Percentiles rank a stretch among this genome's conserved stretches.
Conservation (phyloP, 2,329 filamentous ascomycete species). For the Hymenoscyphus linearis region DNA sequence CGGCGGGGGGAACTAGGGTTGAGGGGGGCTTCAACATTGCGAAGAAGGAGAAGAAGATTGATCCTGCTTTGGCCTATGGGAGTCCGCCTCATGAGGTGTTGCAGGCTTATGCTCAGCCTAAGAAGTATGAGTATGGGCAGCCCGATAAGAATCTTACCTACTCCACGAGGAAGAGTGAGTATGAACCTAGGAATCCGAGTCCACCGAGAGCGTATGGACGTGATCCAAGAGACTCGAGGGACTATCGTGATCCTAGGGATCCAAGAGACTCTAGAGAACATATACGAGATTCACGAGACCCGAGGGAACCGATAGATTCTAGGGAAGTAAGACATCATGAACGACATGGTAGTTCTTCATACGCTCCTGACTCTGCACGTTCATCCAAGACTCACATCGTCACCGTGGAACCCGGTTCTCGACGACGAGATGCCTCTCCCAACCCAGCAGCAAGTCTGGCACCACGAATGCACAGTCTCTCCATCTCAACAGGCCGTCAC, state of each 20-base stretch:
- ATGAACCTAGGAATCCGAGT: neutral
- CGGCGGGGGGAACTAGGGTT: conserved; percentile 21
- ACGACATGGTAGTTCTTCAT: conserved; percentile 12
- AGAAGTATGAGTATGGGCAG: conserved; percentile 36
- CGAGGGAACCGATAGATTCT: neutral
- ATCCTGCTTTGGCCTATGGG: conserved; percentile 4
- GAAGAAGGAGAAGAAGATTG: conserved; percentile 11
- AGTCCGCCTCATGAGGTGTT: conserved; percentile 6
- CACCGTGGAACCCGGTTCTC: conserved; percentile 28
- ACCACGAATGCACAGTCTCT: conserved; percentile 29
- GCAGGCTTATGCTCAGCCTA: conserved; percentile 28
- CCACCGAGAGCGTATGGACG: neutral
- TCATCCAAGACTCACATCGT: conserved; percentile 24
- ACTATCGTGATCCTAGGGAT: neutral
- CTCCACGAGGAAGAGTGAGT: conserved; percentile 26
- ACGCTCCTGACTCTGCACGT: conserved; percentile 10
- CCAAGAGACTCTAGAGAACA: neutral
- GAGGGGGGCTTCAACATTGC: conserved; percentile 23
- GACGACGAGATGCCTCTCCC: conserved; percentile 24
- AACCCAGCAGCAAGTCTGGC: conserved; percentile 17
- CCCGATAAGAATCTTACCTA: conserved; percentile 33
- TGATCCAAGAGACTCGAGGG: neutral
- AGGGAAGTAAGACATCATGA: conserved; percentile 6
- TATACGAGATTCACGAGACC: neutral
- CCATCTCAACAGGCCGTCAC: conserved; percentile 27